phyloP scores from a whole-genome alignment of 176 grass and related monocot genomes.

The Zoysia pacifica region DNA sequence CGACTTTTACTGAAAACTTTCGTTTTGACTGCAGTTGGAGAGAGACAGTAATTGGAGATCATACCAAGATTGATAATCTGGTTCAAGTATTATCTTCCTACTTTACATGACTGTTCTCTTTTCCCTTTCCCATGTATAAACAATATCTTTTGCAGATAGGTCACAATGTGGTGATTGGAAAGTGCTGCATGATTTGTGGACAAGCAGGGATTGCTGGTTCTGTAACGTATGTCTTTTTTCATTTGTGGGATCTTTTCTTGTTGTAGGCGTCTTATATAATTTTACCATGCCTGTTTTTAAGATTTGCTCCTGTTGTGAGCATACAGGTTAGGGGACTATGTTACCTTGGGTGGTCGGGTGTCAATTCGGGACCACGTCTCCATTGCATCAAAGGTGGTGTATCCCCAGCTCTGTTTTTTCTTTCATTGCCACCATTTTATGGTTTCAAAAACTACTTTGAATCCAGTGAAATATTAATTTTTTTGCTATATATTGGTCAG shows the following conservation, averaged over 20 bases:
- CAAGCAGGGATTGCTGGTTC: constrained; percentile 96
- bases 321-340: constrained; percentile 60
- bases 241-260: constrained; percentile 16
- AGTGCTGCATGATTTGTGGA: constrained; percentile 88
- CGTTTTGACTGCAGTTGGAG: constrained; percentile 67
- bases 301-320: neutral
- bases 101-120: constrained; percentile 3
- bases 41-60: constrained; percentile 78
- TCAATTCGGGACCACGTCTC: constrained; percentile 68
- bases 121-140: neutral
- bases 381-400: constrained; percentile 62
- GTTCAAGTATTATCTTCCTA: constrained; percentile 59
- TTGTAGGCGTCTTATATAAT: neutral
- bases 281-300: neutral
- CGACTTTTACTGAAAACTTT: constrained; percentile 22
- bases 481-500: neutral
- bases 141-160: constrained; percentile 68
- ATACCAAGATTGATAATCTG: constrained; percentile 96
- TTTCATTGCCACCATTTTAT: neutral
- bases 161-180: constrained; percentile 86
- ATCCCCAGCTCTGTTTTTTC: neutral
- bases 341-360: constrained; percentile 71
- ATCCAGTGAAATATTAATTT: neutral
- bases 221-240: constrained; percentile 56
- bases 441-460: constrained; percentile 2